A percentile compares a stretch with the other conserved stretches of the same genome.
Conservation (phyloP, 2,329 filamentous ascomycete species). For the Verticillium klebahnii region DNA sequence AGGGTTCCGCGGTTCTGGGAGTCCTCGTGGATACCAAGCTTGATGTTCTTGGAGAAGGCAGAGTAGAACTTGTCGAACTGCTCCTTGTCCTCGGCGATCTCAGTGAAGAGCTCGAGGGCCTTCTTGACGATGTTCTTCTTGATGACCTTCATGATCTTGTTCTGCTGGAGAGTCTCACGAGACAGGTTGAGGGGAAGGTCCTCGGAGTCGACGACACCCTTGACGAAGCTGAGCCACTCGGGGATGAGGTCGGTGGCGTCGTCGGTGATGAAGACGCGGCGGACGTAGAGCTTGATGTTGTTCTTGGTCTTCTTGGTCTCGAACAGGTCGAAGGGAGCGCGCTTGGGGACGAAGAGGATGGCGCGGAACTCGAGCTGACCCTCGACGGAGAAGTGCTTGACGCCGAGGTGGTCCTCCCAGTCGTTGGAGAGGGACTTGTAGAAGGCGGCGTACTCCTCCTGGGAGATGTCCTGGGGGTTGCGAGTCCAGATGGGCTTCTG, state of each 20-base stretch:
- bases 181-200: conserved; percentile 99
- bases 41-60: conserved; percentile 99
- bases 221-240: conserved; percentile 99
- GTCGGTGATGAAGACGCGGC: conserved; percentile 99
- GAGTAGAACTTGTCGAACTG: conserved; percentile 99
- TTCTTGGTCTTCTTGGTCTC: conserved; percentile 99
- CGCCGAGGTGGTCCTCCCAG: conserved; percentile 98
- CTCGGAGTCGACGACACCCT: conserved; percentile 99
- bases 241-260: conserved; percentile 98
- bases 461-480: conserved; percentile 90
- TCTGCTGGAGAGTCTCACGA: conserved; percentile 99
- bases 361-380: conserved; percentile 99
- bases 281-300: conserved; percentile 99
- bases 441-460: conserved; percentile 97
- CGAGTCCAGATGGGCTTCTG: conserved; percentile 99
- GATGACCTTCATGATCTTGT: conserved; percentile 99
- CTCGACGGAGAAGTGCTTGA: conserved; percentile 99
- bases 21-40: conserved; percentile 99
- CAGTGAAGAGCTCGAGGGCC: conserved; percentile 97
- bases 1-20: conserved; percentile 90
- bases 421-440: conserved; percentile 99
- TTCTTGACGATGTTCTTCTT: conserved; percentile 99
- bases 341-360: conserved; percentile 99
- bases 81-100: conserved; percentile 99
- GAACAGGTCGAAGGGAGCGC: conserved; percentile 98